Evolutionary conservation across 257 asterid species (phyloP), one percentile per base, ranked within the genome.

Genomic region (Thymus mandschuricus): DNA sequence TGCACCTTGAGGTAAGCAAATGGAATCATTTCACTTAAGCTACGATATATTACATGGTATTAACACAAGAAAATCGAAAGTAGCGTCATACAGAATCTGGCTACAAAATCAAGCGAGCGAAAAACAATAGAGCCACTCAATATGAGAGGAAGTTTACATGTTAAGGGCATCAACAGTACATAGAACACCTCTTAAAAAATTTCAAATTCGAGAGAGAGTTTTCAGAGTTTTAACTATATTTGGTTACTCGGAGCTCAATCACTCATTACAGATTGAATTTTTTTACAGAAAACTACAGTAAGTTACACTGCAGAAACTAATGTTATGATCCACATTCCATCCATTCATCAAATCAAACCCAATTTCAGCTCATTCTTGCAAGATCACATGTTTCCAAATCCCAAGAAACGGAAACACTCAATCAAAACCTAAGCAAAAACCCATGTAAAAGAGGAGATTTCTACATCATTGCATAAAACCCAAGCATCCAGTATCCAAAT

Each of bases 401-500:
- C 55, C 56, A 79, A 60, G 50, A 56, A 60, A 55, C 57, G 31
- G 58, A 33, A 55, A 45, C 55, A 56, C 56, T 27, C 9, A n/a
- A 67, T 40, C 45, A 67, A 65, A 56, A 72, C n/a, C 63, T 64
- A 30, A 11, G 40, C 63, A 28, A 71, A 33, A 65, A 34, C 2
- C 29, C 27, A 0, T 13, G 5, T n/a, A 54, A 35, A 40, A 21
- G 7, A 15, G 38, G 43, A 59, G 49, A 10, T 5, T 5, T n/a
- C 43, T 51, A 35, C 21, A 63, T 33, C 30, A 44, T 46, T 29
- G 50, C 60, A 56, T 7, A 30, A 5, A 52, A 58, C 43, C 72
- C 52, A 13, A 50, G 33, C 35, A 64, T 46, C 64, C 48, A 60
- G n/a, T n/a, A n/a, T n/a, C n/a, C n/a, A n/a, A n/a, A 60, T 76